Percentiles rank a stretch among this genome's conserved stretches.
Evolutionary conservation across 768 basidiomycete species (phyloP).

Genomic region (Suillus cothurnatus): DNA sequence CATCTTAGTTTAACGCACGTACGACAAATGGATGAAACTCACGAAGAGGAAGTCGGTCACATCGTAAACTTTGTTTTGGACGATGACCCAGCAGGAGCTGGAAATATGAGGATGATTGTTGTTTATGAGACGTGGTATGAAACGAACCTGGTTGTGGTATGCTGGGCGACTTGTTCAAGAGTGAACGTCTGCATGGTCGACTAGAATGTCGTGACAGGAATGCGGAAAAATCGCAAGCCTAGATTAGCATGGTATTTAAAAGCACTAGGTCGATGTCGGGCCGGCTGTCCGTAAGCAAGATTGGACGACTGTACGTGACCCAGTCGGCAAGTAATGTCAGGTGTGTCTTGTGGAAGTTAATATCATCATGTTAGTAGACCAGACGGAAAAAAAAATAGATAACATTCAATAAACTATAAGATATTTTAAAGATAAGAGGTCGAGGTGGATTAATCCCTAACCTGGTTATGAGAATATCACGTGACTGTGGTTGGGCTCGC

Average conservation of each 20-base stretch:
- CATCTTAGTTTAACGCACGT: slow-evolving; percentile 5
- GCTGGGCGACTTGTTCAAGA: slow-evolving; percentile 61
- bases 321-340: background rate
- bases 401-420: background rate
- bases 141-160: slow-evolving; percentile 54
- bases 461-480: slow-evolving; percentile 26
- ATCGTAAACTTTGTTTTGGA: slow-evolving; percentile 81
- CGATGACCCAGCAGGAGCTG: slow-evolving; percentile 86
- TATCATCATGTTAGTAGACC: background rate
- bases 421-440: background rate
- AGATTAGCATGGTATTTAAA: slow-evolving; percentile 5
- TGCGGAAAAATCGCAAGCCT: background rate
- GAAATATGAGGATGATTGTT: slow-evolving; percentile 12
- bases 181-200: slow-evolving; percentile 40
- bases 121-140: background rate
- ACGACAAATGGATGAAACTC: slow-evolving; percentile 12
- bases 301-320: background rate
- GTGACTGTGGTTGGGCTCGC: slow-evolving; percentile 43
- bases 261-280: slow-evolving; percentile 2
- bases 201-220: slow-evolving; percentile 4
- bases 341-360: background rate
- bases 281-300: background rate
- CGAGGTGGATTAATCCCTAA: background rate
- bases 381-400: background rate
- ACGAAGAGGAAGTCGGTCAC: slow-evolving; percentile 79